Base-by-base conservation (phyloP, 1,284 basidiomycete genomes). In the Trametes pubescens region DNA sequence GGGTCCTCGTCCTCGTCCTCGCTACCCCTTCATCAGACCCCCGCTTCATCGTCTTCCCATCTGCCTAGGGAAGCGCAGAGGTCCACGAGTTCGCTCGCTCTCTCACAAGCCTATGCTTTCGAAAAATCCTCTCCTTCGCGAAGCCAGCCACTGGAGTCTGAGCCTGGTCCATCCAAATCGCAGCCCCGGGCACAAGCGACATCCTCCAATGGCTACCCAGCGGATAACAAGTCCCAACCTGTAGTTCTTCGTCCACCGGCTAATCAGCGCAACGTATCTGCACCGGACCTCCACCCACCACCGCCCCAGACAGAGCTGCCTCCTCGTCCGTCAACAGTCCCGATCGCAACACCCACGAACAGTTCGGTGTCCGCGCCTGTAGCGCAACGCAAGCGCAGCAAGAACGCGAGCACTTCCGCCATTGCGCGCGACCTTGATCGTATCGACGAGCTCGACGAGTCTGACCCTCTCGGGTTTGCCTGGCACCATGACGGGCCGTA, bases 361-460 rank as follows among this genome's bases (percentile, higher is more conserved):
- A 18, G 44, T 13, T 13, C 52, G 24, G 40, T 65, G 24, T 60
- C 65, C 34, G 61, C 67, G 37, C 66, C 69, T 3, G 47, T 61
- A 13, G 43, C 64, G 16, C 65, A 65, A 58, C 72, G 70, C 57
- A 67, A 65, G 26, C 64, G 68, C 29, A 72, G 71, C 58, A 70
- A 71, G 64, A 73, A 73, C 46, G 67, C 68, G 8, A 72, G 70
- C 47, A 59, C 72, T 4, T 44, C 68, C 4, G 66, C 75, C 7
- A 69, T 75, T 65, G 62, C 78, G 70, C 69, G 69, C 44, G 81
- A 85, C 59, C 79, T 92, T 53, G 91, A 92, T 76, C 81, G 82
- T 32, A 89, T 92, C 65, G 90, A 92, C 70, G 88, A 91, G 73
- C 75, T 92, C 44, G 91, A 93, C 71, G 89, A 91, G 72, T 84